phyloP scores from a whole-genome alignment of 2,329 filamentous ascomycete genomes.

The Dryadomyces quercivorus region DNA sequence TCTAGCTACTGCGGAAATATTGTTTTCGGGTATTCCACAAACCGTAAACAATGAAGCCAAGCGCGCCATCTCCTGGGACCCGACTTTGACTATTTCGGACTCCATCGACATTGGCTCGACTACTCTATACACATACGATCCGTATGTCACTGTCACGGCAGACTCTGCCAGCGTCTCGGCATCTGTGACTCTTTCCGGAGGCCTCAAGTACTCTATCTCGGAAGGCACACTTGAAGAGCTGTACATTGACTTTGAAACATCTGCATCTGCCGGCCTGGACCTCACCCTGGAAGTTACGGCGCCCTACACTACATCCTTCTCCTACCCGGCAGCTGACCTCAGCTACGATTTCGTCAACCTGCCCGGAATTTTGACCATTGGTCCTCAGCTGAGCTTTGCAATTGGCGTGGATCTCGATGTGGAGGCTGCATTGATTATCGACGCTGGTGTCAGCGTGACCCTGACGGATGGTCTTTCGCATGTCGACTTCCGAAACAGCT shows the following conservation, averaged over 20 bases:
- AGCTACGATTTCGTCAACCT: slow-evolving; percentile 25
- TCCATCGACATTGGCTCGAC: slow-evolving; percentile 10
- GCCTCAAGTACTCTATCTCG: slow-evolving; percentile 27
- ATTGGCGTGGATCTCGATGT: slow-evolving; percentile 3
- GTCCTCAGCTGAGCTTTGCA: slow-evolving; percentile 5
- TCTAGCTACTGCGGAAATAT: slow-evolving; percentile 6
- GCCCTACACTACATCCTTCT: slow-evolving; percentile 20
- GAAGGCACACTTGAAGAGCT: slow-evolving; percentile 21
- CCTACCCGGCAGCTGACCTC: slow-evolving; percentile 23
- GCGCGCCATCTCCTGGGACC: slow-evolving; percentile 20
- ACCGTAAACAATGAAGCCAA: background rate
- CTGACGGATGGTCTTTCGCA: slow-evolving; percentile 14
- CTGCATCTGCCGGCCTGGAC: slow-evolving; percentile 22
- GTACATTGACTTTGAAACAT: slow-evolving; percentile 29
- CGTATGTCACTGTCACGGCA: slow-evolving; percentile 22
- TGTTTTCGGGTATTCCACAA: slow-evolving; percentile 3
- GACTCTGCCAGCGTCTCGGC: slow-evolving; percentile 22
- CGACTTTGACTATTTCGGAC: slow-evolving; percentile 24
- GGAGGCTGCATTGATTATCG: background rate
- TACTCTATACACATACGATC: slow-evolving; percentile 11
- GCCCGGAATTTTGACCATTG: slow-evolving; percentile 24
- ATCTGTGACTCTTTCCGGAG: slow-evolving; percentile 27
- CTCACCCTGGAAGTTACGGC: slow-evolving; percentile 23
- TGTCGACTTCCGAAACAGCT: slow-evolving; percentile 17
- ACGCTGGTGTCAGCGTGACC: background rate